Percentiles rank a stretch among this genome's conserved stretches.
phyloP scores from a whole-genome alignment of 2,329 filamentous ascomycete genomes.

The Phaeomoniella chlamydospora region DNA sequence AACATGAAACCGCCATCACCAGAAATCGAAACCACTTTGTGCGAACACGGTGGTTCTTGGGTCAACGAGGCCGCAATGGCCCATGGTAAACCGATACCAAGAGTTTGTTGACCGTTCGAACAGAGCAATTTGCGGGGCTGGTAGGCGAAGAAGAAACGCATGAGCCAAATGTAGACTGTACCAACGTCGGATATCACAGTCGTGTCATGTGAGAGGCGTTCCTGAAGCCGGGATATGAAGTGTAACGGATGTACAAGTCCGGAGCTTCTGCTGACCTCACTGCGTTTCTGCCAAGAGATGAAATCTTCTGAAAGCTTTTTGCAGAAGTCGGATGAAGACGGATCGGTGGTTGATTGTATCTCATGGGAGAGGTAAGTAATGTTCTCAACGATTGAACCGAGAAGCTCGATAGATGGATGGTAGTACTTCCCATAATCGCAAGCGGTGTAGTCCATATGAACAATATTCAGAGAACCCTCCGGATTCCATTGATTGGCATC shows the following conservation, averaged over 20 bases:
- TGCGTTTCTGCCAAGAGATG: slow-evolving; percentile 17
- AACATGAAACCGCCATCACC: slow-evolving; percentile 38
- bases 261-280: slow-evolving; percentile 9
- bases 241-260: slow-evolving; percentile 29
- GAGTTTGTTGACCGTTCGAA: slow-evolving; percentile 34
- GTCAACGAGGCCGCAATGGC: slow-evolving; percentile 31
- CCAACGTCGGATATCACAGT: slow-evolving; percentile 32
- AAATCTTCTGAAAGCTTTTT: slow-evolving; percentile 20
- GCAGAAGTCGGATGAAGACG: slow-evolving; percentile 21
- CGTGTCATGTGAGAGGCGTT: slow-evolving; percentile 22
- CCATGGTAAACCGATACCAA: slow-evolving; percentile 33
- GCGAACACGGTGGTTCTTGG: slow-evolving; percentile 25
- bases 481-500: slow-evolving; percentile 31
- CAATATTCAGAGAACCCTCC: slow-evolving; percentile 19
- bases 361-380: slow-evolving; percentile 19
- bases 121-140: slow-evolving; percentile 29
- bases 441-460: slow-evolving; percentile 28
- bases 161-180: slow-evolving; percentile 35
- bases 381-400: slow-evolving; percentile 28
- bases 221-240: slow-evolving; percentile 29
- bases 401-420: slow-evolving; percentile 25
- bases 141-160: slow-evolving; percentile 30
- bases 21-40: slow-evolving; percentile 29
- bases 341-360: slow-evolving; percentile 17
- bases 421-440: slow-evolving; percentile 26